A percentile compares a stretch with the other conserved stretches of the same genome.
These are phyloP conservation scores for Fusarium continuum DNA, from an alignment of 2,329 filamentous ascomycete species.

Conservation along the genomic window DNA sequence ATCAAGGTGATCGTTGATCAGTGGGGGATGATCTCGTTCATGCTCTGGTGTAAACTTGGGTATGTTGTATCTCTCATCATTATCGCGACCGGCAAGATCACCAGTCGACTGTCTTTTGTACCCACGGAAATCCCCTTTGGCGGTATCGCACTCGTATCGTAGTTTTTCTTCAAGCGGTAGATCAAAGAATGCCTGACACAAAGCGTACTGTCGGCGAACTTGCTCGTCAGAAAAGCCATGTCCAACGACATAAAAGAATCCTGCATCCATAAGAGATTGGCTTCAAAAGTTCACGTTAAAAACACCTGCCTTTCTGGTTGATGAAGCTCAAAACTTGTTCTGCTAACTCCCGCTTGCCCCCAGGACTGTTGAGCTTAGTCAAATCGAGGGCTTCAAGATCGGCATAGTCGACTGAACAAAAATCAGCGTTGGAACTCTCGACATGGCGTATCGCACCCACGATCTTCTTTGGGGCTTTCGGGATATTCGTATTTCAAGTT, in stretches of 20 bases:
- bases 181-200: background rate
- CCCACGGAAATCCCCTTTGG: background rate
- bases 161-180: background rate
- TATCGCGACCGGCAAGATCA: constrained; percentile 1
- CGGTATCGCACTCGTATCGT: background rate
- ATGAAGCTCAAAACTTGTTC: background rate
- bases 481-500: background rate
- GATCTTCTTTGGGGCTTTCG: background rate
- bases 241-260: background rate
- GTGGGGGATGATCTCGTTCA: background rate
- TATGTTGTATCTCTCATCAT: constrained; percentile 13
- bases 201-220: background rate
- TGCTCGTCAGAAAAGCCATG: background rate
- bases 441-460: background rate
- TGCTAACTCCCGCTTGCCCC: background rate
- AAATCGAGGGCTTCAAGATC: background rate
- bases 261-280: background rate
- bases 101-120: constrained; percentile 11
- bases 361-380: background rate
- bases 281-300: too few relatives aligned
- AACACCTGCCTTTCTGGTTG: background rate
- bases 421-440: background rate
- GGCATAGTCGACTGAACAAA: background rate
- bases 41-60: constrained; percentile 11
- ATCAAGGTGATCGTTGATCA: background rate